Evolutionary conservation across 2,329 filamentous ascomycete genomes (phyloP), one percentile per base, ranked within the genome.

Genomic region (Peltaster fructicola): DNA sequence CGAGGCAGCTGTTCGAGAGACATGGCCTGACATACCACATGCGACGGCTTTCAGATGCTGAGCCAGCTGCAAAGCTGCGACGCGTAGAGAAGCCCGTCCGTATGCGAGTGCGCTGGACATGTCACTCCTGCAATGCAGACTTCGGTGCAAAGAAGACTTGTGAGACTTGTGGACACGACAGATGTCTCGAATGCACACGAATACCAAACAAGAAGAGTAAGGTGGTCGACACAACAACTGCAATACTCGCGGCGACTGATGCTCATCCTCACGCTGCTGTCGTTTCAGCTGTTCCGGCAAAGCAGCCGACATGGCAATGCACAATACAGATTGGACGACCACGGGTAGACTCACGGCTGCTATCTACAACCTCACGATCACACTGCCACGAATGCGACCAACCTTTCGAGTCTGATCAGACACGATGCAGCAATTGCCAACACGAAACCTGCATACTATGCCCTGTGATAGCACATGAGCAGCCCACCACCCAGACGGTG

Each of bases 141-240:
- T 91, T 85, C 47, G 73, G 75, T 28, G 51, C 65, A 11, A 67
- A 73, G 40, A 81, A 74, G 53, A 61, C 74, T 31, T 92, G 84
- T 52, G 51, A 63, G 35, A 68, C 67, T 37, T 93, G 84, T 56
- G 64, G 76, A 38, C 84, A 93, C 53, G 59, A 60, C 22, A 69
- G 79, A 37, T 93, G 84, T 65, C 75, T 68, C 44, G 71, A 76
- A 43, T 93, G 84, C 48, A 67, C 70, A 14, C 70, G 79, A 27
- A 68, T 75, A 40, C 82, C 82, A 16, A 61, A 66, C 35, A 65
- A 68, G 31, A 65, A 53, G 31, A 43, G 37, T 27, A 40, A 25
- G 41, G 34, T 37, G 45, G 14, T 21, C 12, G 22, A 29, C 11
- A 11, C 18, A 8, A 22, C 23, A 8, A 17, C 19, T 7, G 22